Conservation (phyloP, 108 stramenopile species). For the Fistulifera pelliculosa region DNA sequence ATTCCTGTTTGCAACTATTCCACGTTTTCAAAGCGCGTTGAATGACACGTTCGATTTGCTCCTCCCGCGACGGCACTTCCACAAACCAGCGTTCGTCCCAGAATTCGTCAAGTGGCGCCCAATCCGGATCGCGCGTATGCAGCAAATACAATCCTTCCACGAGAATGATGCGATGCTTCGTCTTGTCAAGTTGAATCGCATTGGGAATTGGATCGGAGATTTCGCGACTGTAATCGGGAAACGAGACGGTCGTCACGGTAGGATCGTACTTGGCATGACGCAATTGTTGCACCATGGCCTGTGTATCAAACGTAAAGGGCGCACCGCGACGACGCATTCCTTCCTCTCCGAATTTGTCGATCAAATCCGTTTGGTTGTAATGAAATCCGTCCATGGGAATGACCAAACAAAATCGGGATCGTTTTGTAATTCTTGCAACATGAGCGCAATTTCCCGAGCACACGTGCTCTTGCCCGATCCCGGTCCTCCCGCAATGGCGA, state of each 20-base stretch:
- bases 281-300: constrained; percentile 6
- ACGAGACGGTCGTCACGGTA: constrained; percentile 4
- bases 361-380: constrained; percentile 13
- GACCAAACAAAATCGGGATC: constrained; percentile 5
- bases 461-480: not conserved
- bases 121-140: constrained; percentile 25
- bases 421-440: too few relatives aligned
- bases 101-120: constrained; percentile 29
- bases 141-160: constrained; percentile 34
- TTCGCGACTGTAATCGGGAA: constrained; percentile 38
- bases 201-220: constrained; percentile 25
- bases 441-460: too few relatives aligned
- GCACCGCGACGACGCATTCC: constrained; percentile 40
- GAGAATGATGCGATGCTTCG: constrained; percentile 22
- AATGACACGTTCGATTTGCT: not conserved
- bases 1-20: not conserved
- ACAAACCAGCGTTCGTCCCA: constrained; percentile 67
- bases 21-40: not conserved
- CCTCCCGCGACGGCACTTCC: not conserved
- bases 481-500: constrained; percentile 1
- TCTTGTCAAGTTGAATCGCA: constrained; percentile 15
- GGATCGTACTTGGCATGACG: constrained; percentile 1
- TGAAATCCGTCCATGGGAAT: constrained; percentile 41
- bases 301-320: constrained; percentile 31
- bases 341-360: constrained; percentile 21